Evolutionary conservation across 305 asterid species (phyloP), one percentile per base, ranked within the genome.

Genomic region (Fraxinus platypoda): DNA sequence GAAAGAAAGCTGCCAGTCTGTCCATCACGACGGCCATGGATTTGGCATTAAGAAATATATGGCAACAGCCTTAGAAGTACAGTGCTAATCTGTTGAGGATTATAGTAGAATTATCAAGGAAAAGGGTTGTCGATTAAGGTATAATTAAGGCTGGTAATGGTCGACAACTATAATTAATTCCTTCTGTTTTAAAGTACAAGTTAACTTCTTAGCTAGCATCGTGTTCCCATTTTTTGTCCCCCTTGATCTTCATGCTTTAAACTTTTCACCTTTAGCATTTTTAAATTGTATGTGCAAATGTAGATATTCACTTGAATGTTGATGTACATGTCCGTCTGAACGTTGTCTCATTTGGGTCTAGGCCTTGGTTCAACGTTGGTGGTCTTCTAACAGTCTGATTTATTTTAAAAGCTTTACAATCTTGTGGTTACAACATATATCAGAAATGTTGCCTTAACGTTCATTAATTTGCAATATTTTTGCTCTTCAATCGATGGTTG

Each of bases 161-260:
- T 70, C 15, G 75, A 28, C 41, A 28, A 30, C 75, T 33, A 57
- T 64, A 73, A 75, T 59, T 82, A 79, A 9, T 31, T 85, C 75
- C 80, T 66, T 26, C n/a, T 70, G 75, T 26, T 80, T 79, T 72
- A 49, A 88, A 92, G 93, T 88, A 89, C 93, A 83, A 33, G 37
- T 78, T 76, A 70, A 78, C 93, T 93, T 93, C 85, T 78, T 28
- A 82, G 81, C 54, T 83, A 68, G 81, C 84, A 43, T 81, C 71
- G 41, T 83, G 76, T 80, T 80, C 68, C 86, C 75, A 83, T 34
- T 15, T 37, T 38, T 75, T 82, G 75, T 70, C 75, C 77, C 59
- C 71, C 46, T 54, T 70, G 25, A 71, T 83, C 84, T 31, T 15
- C 41, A 31, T 30, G 41, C 75, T 68, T 28, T 28, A 41, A 13